Percentiles rank a stretch among this genome's conserved stretches.
Evolutionary conservation across 345 rosid species (phyloP).

Genomic region (Erysimum cheiranthoides): DNA sequence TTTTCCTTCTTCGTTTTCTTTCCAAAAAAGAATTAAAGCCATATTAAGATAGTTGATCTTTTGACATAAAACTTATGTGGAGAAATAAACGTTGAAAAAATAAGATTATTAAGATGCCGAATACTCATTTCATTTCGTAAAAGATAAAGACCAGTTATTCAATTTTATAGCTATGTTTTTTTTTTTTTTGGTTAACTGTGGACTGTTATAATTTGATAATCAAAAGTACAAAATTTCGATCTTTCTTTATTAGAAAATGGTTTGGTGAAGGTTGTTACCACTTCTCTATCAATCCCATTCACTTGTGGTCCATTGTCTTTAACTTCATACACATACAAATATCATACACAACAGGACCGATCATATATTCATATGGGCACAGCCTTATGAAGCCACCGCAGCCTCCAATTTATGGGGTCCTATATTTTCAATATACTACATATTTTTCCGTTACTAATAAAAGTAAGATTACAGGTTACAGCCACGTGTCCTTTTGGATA

Average conservation of each 20-base stretch:
- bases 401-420: constrained; percentile 19
- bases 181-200: no score
- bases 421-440: background rate
- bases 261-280: constrained; percentile 40
- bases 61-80: background rate
- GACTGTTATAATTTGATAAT: background rate
- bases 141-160: background rate
- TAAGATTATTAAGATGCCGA: background rate
- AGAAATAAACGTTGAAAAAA: background rate
- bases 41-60: background rate
- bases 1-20: background rate
- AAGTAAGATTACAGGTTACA: background rate
- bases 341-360: constrained; percentile 16
- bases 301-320: constrained; percentile 25
- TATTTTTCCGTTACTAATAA: background rate
- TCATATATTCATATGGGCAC: constrained; percentile 31
- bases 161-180: no score
- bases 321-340: constrained; percentile 8
- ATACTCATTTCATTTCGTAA: background rate
- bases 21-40: background rate
- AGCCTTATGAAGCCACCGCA: constrained; percentile 29
- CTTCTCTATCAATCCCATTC: constrained; percentile 31
- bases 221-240: constrained; percentile 10
- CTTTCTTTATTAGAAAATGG: constrained; percentile 29
- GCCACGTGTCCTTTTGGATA: constrained; percentile 11